Evolutionary conservation across 257 asterid species (phyloP), one percentile per base, ranked within the genome.

Genomic region (Marsdenia floribunda): DNA sequence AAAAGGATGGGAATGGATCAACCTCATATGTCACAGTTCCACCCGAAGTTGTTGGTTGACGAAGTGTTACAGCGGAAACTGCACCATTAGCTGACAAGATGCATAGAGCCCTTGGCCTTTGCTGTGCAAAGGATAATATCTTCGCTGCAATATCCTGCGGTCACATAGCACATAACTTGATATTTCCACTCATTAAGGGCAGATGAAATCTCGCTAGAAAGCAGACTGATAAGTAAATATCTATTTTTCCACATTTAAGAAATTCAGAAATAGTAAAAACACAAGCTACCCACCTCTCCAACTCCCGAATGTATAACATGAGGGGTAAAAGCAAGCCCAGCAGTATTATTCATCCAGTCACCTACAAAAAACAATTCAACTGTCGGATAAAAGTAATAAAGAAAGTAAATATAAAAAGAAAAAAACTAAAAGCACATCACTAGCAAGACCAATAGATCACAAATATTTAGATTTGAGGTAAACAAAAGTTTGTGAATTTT

Each of bases 311-410:
- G 91, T 76, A 95, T 77, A 76, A 95, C 88, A 79, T 95, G 99
- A 0, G 99, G 99, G 21, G 99, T 89, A 79, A 95, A 95, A 50
- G 99, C 99, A 29, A 88, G 83, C 71, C 99, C 99, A 75, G 97
- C 98, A 38, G 99, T 89, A 85, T 74, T 86, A 81, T 92, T 95
- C 99, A 95, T 95, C 99, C 99, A 95, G 69, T 92, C 99, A 83
- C 99, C 99, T 95, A 81, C 63, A 70, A 59, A 67, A 65, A 69
- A 59, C 53, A 65, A 66, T 3, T 71, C 13, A 64, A 26, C 38
- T 49, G 55, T 54, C 1, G 58, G 58, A 37, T n/a, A 21, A 61
- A 52, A 52, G 16, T 53, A 71, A 13, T 53, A 52, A 52, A 71
- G 49, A 70, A 70, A 22, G 74, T 29, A 49, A 44, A 50, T 3